Percentiles rank a stretch among this genome's conserved stretches.
Evolutionary conservation across 257 asterid species (phyloP).

Genomic region (Solanum clarkiae): DNA sequence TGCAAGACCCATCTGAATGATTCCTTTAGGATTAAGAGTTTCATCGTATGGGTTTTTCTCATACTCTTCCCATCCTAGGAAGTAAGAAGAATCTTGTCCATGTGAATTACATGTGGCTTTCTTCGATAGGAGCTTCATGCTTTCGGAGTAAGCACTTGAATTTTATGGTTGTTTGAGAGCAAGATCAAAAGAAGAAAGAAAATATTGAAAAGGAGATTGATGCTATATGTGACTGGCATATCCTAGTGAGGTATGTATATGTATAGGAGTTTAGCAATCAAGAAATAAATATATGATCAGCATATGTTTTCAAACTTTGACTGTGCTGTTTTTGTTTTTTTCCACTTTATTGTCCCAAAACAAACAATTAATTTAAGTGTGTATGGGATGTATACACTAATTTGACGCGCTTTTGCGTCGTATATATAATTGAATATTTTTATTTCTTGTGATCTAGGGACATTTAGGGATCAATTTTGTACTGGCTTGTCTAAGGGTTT

Average conservation of each 20-base stretch:
- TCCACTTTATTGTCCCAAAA: too few species aligned
- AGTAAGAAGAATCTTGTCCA: constrained; percentile 36
- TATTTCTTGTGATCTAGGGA: not conserved
- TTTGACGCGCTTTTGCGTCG: constrained; percentile 4
- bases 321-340: not conserved
- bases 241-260: not conserved
- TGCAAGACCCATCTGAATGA: constrained; percentile 42
- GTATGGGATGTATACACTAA: not conserved
- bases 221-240: constrained; percentile 1
- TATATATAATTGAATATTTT: not conserved
- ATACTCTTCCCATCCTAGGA: constrained; percentile 34
- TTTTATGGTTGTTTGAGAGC: not conserved
- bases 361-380: not conserved
- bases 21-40: constrained; percentile 18
- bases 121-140: constrained; percentile 16
- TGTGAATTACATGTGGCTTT: constrained; percentile 25
- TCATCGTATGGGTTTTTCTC: constrained; percentile 30
- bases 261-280: not conserved
- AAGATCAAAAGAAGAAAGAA: not conserved
- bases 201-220: not conserved
- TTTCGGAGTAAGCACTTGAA: not conserved
- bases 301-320: not conserved
- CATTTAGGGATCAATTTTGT: not conserved
- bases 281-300: not conserved
- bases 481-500: not conserved